These are phyloP conservation scores for Schizopora paradoxa DNA, from an alignment of 1,284 basidiomycete genomes.

Conservation along the genomic window DNA sequence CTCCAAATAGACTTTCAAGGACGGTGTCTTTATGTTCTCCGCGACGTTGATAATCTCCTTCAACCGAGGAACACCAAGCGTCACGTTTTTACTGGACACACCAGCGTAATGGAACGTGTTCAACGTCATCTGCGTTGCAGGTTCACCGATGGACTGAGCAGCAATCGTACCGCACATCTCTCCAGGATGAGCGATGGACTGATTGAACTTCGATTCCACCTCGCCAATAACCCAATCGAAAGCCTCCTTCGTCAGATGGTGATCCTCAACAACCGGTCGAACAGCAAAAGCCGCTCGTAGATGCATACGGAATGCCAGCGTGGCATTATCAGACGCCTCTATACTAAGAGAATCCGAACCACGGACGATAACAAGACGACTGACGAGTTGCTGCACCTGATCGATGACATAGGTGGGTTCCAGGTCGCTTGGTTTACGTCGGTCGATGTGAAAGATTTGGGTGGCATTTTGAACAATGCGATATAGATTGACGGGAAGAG, in stretches of 20 bases:
- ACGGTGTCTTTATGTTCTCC: conserved; percentile 97
- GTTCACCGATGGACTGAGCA: conserved; percentile 98
- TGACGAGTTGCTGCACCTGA: conserved; percentile 64
- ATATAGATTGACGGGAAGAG: conserved; percentile 89
- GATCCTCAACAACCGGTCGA: conserved; percentile 79
- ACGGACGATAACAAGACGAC: conserved; percentile 79
- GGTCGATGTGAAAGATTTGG: conserved; percentile 97
- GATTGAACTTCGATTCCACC: conserved; percentile 92
- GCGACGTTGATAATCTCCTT: conserved; percentile 99
- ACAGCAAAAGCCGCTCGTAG: conserved; percentile 84
- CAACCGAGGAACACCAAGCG: conserved; percentile 94
- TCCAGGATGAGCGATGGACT: conserved; percentile 86
- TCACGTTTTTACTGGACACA: conserved; percentile 97
- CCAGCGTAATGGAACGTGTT: conserved; percentile 99
- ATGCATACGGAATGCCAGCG: conserved; percentile 90
- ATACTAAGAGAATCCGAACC: conserved; percentile 73
- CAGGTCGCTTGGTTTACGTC: conserved; percentile 88
- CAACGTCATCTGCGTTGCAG: conserved; percentile 97
- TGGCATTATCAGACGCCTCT: conserved; percentile 87
- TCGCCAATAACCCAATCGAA: conserved; percentile 99
- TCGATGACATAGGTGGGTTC: conserved; percentile 86
- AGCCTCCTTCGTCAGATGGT: conserved; percentile 84
- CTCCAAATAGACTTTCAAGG: conserved; percentile 85
- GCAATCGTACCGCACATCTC: conserved; percentile 99
- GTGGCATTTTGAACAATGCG: conserved; percentile 95